Conservation (phyloP, 257 asterid genomes). For the Cynanchum wilfordii region DNA sequence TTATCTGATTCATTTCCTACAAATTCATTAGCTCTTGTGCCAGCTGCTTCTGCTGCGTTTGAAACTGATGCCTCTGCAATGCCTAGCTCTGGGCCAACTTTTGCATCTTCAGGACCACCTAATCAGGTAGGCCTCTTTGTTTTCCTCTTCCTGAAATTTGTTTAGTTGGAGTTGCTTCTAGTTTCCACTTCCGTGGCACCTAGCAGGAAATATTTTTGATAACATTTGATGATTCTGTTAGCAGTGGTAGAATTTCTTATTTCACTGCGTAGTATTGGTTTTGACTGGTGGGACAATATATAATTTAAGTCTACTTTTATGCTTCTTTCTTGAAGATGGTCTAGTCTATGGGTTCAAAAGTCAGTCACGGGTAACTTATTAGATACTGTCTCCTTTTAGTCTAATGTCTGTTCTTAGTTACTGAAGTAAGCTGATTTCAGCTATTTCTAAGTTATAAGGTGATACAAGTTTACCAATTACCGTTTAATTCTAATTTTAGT, state of each 20-base stretch:
- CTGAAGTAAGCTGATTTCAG: neutral
- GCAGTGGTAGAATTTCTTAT: neutral
- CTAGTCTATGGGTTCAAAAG: neutral
- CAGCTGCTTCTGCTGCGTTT: slow-evolving; percentile 36
- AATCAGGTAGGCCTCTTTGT: slow-evolving; percentile 47
- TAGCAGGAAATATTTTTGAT: neutral
- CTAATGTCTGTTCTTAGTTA: neutral
- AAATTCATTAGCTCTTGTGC: slow-evolving; percentile 66
- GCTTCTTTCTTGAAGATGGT: neutral
- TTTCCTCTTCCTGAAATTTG: neutral
- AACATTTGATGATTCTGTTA: neutral
- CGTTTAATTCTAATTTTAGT: neutral
- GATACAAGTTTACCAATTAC: neutral
- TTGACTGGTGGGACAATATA: neutral
- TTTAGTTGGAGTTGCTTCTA: neutral
- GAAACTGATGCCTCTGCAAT: slow-evolving; percentile 42
- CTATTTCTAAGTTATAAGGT: neutral
- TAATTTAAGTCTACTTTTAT: neutral
- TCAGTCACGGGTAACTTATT: neutral
- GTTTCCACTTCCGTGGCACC: neutral
- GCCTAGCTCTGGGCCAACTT: slow-evolving; percentile 39
- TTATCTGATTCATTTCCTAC: slow-evolving; percentile 57
- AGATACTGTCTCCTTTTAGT: neutral
- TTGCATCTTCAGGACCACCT: slow-evolving; percentile 34
- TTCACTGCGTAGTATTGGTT: neutral